Percentiles rank a stretch among this genome's conserved stretches.
phyloP scores from a whole-genome alignment of 345 rosid genomes.

The Citrus hindsii region DNA sequence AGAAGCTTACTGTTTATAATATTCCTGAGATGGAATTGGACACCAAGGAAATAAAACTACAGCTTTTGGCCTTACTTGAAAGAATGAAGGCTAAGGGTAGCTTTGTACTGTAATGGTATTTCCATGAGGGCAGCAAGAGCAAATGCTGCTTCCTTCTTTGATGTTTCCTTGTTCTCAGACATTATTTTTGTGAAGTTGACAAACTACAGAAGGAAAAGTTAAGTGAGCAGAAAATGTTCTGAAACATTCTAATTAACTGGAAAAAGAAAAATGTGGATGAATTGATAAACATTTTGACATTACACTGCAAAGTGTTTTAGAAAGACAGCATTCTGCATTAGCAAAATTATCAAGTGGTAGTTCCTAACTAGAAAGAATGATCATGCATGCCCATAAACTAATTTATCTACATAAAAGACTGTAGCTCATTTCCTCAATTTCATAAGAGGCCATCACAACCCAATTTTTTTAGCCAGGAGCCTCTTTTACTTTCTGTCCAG shows the following conservation, averaged over 20 bases:
- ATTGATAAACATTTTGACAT: no score
- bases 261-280: neutral
- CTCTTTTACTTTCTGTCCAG: neutral
- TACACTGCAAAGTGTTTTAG: neutral
- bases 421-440: neutral
- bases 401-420: neutral
- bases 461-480: neutral
- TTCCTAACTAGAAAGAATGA: neutral
- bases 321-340: neutral
- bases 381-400: neutral
- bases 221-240: neutral
- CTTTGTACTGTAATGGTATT: conserved; percentile 84
- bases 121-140: conserved; percentile 99
- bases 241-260: neutral
- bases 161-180: conserved; percentile 56
- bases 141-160: conserved; percentile 80
- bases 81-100: conserved; percentile 55
- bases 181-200: conserved; percentile 88
- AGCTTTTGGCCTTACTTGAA: conserved; percentile 29
- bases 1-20: conserved; percentile 5
- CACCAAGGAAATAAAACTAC: conserved; percentile 2
- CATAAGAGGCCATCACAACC: neutral
- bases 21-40: conserved; percentile 7
- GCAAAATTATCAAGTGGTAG: neutral
- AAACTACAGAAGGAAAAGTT: conserved; percentile 41